Base-by-base conservation (phyloP, 140 eudicot species). In the Flaveria floridana region DNA sequence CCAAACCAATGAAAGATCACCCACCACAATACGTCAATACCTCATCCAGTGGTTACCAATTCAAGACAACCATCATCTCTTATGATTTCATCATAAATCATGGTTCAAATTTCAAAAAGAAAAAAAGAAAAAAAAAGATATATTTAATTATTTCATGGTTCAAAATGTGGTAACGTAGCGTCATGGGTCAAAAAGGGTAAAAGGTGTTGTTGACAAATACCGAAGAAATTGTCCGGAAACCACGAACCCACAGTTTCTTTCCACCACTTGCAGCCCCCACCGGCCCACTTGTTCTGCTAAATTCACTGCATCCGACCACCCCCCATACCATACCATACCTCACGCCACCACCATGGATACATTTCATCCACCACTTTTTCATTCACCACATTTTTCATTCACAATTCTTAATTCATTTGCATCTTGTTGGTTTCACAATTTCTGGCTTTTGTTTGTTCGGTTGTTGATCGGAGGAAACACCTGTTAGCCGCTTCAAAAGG, bases 261-360 rank as follows among this genome's bases (percentile, higher is more conserved):
- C 76, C 16, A 57, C 71, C 59, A 69, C 71, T 71, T 52, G 79
- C 85, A 42, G 50, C 66, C 76, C 74, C 78, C 77, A 75, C 68
- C 37, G 47, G 25, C 79, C 85, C 80, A 77, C 83, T 70, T 77
- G 85, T 56, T 66, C 23, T 53, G 25, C 65, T 12, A 80, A 44
- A 80, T 84, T 77, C 87, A 84, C 75, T 84, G 87, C 81, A 84
- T 64, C 87, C 64, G 47, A 37, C 68, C 86, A 0, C 30, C 76
- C 37, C 52, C 28, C 23, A 21, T 21, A 21, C 23, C 25, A 23
- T 23, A 23, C 34, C 65, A 15, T 28, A 25, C 18, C 4, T 53
- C 68, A 28, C 57, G 47, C 74, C 46, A 9, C 19, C 51, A 16
- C 79, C 23, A 75, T 75, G 73, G 53, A 65, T 65, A 50, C 50